Percentiles rank a stretch among this genome's conserved stretches.
Conservation (phyloP, 345 rosid genomes). For the Moricandia moricandioides region DNA sequence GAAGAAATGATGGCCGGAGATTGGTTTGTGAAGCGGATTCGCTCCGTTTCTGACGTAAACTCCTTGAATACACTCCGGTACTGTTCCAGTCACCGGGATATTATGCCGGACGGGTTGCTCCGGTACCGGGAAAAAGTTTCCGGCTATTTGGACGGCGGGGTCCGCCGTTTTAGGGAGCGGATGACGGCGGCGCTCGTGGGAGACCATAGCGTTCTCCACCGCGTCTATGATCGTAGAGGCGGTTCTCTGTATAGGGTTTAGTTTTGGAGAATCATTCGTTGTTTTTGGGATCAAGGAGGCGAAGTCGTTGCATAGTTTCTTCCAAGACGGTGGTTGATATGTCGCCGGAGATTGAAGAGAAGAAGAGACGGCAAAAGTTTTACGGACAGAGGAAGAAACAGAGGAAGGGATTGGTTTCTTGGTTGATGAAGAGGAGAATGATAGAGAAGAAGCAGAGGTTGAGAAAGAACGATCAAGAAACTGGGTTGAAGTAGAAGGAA, state of each 20-base stretch:
- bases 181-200: constrained; percentile 47
- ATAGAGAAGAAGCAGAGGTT: constrained; percentile 16
- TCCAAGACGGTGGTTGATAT: constrained; percentile 28
- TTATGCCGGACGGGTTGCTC: constrained; percentile 53
- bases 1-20: constrained; percentile 80
- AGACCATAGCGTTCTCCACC: constrained; percentile 51
- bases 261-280: background rate
- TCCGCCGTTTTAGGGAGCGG: constrained; percentile 72
- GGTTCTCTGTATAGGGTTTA: constrained; percentile 58
- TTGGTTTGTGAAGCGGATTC: constrained; percentile 73
- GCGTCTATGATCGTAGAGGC: constrained; percentile 59
- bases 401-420: constrained; percentile 12
- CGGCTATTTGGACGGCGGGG: constrained; percentile 66
- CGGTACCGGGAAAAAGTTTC: constrained; percentile 77
- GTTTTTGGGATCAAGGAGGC: constrained; percentile 16
- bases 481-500: constrained; percentile 12
- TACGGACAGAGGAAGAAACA: constrained; percentile 22
- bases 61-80: constrained; percentile 66
- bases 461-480: constrained; percentile 5
- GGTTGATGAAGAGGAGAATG: constrained; percentile 19
- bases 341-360: constrained; percentile 42
- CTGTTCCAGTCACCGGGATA: constrained; percentile 55
- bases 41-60: constrained; percentile 83
- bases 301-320: constrained; percentile 28
- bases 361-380: constrained; percentile 12